Evolutionary conservation across 148 eudicot genomes (phyloP), one percentile per base, ranked within the genome.

Genomic region (Simmondsia chinensis): DNA sequence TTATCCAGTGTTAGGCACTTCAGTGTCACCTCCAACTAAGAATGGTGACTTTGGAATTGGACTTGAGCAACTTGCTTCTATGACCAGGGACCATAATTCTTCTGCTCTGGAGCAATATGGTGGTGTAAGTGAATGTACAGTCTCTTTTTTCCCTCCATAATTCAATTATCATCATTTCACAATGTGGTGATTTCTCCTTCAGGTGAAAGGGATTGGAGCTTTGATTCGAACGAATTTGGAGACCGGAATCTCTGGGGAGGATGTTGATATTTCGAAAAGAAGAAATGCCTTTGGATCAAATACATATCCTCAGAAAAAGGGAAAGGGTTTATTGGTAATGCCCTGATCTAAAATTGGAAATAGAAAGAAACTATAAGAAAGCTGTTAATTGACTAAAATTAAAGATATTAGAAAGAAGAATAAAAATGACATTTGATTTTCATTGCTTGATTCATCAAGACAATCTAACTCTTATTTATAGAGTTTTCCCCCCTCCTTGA

Each of bases 281-380:
- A 77, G 68, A 55, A 76, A 37, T 63, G 66, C 82, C 21, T 88
- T 80, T 57, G 97, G 97, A 44, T 73, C 97, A 31, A 88, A 88
- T 68, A 77, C 94, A 16, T 88, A 88, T 60, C 97, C 97, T 21
- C 58, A 64, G 25, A 88, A 80, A 53, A 70, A 77, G 59, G 97
- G 97, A 23, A 68, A 74, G 48, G 68, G 80, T 59, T 84, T 68
- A 75, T 65, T 50, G 82, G 97, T 88, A 64, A n/a, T n/a, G n/a
- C n/a, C n/a, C n/a, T n/a, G n/a, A n/a, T n/a, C n/a, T n/a, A n/a
- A n/a, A n/a, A n/a, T n/a, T n/a, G n/a, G n/a, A n/a, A n/a, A n/a
- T n/a, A n/a, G n/a, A n/a, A n/a, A n/a, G n/a, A n/a, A n/a, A n/a
- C n/a, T n/a, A n/a, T n/a, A n/a, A n/a, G n/a, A n/a, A n/a, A n/a